These are phyloP conservation scores for Coemansia sp. DNA, from an alignment of 192 early-diverging fungal species.

Conservation along the genomic window DNA sequence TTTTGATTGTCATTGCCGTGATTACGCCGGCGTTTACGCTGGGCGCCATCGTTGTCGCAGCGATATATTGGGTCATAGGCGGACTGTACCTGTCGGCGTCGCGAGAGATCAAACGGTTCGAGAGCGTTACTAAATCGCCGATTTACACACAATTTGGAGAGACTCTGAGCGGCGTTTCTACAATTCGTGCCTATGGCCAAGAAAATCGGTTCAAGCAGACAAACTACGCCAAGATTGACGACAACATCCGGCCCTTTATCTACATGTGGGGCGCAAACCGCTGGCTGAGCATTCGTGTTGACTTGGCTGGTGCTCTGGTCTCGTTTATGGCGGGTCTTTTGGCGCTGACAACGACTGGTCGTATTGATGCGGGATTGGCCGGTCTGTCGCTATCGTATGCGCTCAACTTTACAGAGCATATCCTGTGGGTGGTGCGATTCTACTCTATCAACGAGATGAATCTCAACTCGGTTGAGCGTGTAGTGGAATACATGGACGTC, in stretches of 20 bases:
- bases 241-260: constrained; percentile 78
- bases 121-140: constrained; percentile 69
- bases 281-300: constrained; percentile 75
- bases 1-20: constrained; percentile 53
- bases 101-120: constrained; percentile 77
- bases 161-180: constrained; percentile 60
- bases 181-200: constrained; percentile 67
- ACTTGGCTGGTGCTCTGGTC: constrained; percentile 55
- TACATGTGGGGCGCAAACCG: constrained; percentile 70
- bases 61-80: constrained; percentile 56
- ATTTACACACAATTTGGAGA: constrained; percentile 69
- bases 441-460: constrained; percentile 82
- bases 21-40: constrained; percentile 57
- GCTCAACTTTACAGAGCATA: constrained; percentile 71
- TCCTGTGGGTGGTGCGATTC: constrained; percentile 87
- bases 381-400: constrained; percentile 70
- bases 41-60: constrained; percentile 53
- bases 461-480: constrained; percentile 74
- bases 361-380: constrained; percentile 69
- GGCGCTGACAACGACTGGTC: constrained; percentile 74
- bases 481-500: constrained; percentile 80
- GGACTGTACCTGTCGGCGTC: constrained; percentile 68
- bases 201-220: constrained; percentile 68
- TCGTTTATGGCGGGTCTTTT: constrained; percentile 73
- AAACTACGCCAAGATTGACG: constrained; percentile 70